Conservation (phyloP, 139 green algal genomes). For the Micractinium conductrix region DNA sequence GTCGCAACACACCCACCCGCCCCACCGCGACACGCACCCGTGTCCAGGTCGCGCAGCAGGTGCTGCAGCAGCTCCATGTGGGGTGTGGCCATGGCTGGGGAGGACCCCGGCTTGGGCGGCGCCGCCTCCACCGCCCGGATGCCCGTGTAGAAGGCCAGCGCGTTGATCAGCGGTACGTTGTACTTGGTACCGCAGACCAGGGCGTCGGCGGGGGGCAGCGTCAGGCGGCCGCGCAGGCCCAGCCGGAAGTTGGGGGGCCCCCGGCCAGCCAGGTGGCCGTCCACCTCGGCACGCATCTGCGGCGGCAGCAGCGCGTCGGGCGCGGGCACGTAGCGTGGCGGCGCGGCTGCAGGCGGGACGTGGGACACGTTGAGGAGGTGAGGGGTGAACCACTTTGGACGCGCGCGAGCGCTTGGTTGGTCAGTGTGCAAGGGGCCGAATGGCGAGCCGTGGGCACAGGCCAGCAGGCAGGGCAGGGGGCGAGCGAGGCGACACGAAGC, state of each 20-base stretch:
- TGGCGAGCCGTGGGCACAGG: too few relatives aligned
- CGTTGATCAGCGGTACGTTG: slow-evolving; percentile 88
- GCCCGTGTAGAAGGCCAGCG: slow-evolving; percentile 94
- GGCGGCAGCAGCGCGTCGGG: slow-evolving; percentile 51
- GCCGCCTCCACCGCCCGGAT: slow-evolving; percentile 51
- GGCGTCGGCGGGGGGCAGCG: slow-evolving; percentile 44
- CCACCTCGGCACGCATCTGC: slow-evolving; percentile 73
- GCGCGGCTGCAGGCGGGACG: too few relatives aligned
- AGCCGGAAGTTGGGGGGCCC: slow-evolving; percentile 60
- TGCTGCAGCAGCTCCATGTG: slow-evolving; percentile 84
- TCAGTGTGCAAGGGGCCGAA: too few relatives aligned
- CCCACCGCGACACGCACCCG: slow-evolving; percentile 5
- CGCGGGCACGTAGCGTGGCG: slow-evolving; percentile 78
- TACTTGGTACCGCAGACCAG: slow-evolving; percentile 65
- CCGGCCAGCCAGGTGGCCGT: slow-evolving; percentile 61
- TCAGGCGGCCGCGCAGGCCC: slow-evolving; percentile 67
- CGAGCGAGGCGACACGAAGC: too few relatives aligned
- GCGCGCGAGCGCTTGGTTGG: too few relatives aligned
- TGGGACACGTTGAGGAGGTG: too few relatives aligned
- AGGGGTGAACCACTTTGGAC: too few relatives aligned
- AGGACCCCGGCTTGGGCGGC: slow-evolving; percentile 22
- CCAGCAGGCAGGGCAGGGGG: too few relatives aligned
- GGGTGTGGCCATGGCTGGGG: slow-evolving; percentile 52
- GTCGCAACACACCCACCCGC: neutral
- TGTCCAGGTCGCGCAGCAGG: slow-evolving; percentile 85